Conservation (phyloP, 169 alveolate species). For the Plasmodium chabaudi region DNA sequence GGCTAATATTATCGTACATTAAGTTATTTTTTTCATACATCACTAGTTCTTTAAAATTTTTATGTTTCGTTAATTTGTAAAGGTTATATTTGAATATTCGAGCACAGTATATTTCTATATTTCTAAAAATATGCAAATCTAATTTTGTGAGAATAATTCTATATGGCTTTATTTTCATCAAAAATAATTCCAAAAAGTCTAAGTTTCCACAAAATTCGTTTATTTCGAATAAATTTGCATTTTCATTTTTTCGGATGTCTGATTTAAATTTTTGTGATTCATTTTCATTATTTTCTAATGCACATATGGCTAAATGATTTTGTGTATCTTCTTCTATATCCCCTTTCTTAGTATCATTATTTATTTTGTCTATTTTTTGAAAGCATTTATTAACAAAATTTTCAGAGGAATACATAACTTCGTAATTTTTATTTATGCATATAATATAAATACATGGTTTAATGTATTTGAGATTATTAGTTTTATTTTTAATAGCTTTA, state of each 20-base stretch:
- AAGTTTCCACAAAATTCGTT: conserved; percentile 74
- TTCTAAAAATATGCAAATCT: conserved; percentile 52
- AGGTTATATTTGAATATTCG: conserved; percentile 31
- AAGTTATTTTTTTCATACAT: conserved; percentile 53
- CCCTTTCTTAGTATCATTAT: conserved; percentile 6
- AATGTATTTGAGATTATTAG: conserved; percentile 31
- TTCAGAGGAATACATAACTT: conserved; percentile 24
- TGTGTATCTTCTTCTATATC: neutral
- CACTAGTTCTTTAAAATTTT: conserved; percentile 26
- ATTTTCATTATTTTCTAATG: neutral
- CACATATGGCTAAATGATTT: neutral
- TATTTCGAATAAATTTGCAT: conserved; percentile 48
- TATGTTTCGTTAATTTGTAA: conserved; percentile 16
- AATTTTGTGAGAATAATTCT: conserved; percentile 57
- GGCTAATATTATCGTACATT: conserved; percentile 15
- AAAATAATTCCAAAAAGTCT: conserved; percentile 52
- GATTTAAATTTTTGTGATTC: neutral
- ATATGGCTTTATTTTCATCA: conserved; percentile 54
- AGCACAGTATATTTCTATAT: conserved; percentile 69
- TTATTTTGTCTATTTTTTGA: conserved; percentile 38
- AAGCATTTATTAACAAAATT: conserved; percentile 21
- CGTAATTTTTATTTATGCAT: conserved; percentile 67
- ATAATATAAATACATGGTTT: conserved; percentile 62
- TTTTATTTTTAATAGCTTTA: conserved; percentile 30
- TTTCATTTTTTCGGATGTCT: neutral